Base-by-base conservation (phyloP, 306 rosid genomes). In the Trifolium dubium region DNA sequence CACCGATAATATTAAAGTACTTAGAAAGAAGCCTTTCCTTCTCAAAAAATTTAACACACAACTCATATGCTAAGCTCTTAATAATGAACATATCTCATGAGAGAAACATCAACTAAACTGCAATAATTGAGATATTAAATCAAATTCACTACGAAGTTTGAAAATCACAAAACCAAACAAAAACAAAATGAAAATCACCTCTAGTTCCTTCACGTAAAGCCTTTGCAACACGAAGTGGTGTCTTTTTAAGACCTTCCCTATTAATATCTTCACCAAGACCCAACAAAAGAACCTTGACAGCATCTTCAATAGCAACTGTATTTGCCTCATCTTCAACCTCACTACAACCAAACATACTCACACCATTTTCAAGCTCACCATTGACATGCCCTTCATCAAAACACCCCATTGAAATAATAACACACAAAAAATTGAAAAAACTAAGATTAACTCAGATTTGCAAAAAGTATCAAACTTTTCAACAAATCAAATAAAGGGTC, bases 221-320 rank as follows among this genome's bases (percentile, higher is more conserved):
- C 71, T 91, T 91, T 54, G 98, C 98, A 74, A 93, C 96, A 34
- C 98, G 98, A 70, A 81, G 83, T 41, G 98, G 98, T 17, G 98
- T 93, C 84, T 89, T 91, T 66, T 53, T 81, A 51, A 93, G 73
- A 69, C 98, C 96, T 80, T 93, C 96, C 84, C 97, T 84, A 80
- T 88, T 85, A 56, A 86, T 59, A 84, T 93, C 97, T 77, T 93
- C 97, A 8, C 92, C 93, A 37, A 93, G 81, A 66, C 96, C 97
- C 10, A 71, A 83, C 87, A 91, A 80, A 11, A 93, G 84, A 65
- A 88, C 87, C 85, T 76, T 88, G 41, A 93, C 96, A 29, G 97
- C 92, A 88, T 89, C 90, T 71, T 82, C 77, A 66, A 92, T 92
- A 50, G 89, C 89, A 44, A 47, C 56, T 19, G 82, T 85, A 17